Evolutionary conservation across 2,329 filamentous ascomycete species (phyloP).

Genomic region (Ceratocystis cubensis): DNA sequence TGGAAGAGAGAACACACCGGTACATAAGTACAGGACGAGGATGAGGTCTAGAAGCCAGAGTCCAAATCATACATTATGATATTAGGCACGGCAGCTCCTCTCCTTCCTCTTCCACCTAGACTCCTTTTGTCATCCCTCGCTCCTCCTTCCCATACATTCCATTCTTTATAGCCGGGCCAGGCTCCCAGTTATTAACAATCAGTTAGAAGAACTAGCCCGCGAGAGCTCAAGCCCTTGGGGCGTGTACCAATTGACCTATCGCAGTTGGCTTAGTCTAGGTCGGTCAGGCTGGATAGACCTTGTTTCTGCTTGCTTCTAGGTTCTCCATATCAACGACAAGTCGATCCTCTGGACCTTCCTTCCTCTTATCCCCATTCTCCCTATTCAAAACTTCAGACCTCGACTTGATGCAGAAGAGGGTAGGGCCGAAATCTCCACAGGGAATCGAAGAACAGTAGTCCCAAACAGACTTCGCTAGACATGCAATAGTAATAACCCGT

Average conservation of each 20-base stretch:
- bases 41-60: background rate
- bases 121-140: background rate
- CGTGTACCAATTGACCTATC: too few species aligned
- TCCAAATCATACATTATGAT: background rate
- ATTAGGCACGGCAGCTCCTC: background rate
- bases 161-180: background rate
- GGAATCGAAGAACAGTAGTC: background rate
- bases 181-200: background rate
- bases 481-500: background rate
- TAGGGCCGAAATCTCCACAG: background rate
- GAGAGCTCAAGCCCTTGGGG: too few species aligned
- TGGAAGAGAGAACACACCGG: background rate
- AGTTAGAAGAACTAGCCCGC: too few species aligned
- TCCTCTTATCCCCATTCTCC: background rate
- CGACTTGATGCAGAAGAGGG: background rate
- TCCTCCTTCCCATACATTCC: background rate
- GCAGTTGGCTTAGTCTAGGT: too few species aligned
- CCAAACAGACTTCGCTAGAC: background rate
- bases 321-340: background rate
- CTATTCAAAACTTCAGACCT: background rate
- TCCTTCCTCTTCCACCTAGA: background rate
- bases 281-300: too few species aligned
- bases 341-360: background rate
- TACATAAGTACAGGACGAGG: slow-evolving; percentile 5
- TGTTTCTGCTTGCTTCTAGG: too few species aligned